Base-by-base conservation (phyloP, 306 rosid genomes). In the Pterocarpus macrocarpus region DNA sequence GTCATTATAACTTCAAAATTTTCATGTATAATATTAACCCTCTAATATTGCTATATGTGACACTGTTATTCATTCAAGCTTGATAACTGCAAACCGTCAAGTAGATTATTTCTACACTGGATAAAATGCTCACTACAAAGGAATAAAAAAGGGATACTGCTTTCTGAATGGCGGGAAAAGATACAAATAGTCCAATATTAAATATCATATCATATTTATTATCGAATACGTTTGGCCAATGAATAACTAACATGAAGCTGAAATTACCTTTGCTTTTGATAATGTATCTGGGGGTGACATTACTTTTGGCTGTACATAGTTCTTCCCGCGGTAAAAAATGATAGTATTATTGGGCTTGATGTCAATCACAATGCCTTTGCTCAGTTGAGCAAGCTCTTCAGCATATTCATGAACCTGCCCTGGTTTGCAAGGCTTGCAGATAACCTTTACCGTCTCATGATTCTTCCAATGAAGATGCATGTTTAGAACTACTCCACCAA, bases 381-480 rank as follows among this genome's bases (percentile, higher is more conserved):
- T 94, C 83, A 92, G 85, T 44, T 95, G 87, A 84, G 97, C 77
- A 30, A 92, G 97, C 85, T 94, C 97, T 67, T 92, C 90, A 41
- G 97, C 94, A 84, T 85, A 94, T 83, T 89, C 89, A 9, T 86
- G 94, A 81, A 89, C 88, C 85, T 92, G 95, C 32, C 95, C 97
- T 1, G 94, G 97, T 73, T 80, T 88, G 88, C 98, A 95, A 87
- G 98, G 97, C 87, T 90, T 89, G 85, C 97, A 95, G 77, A 85
- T 78, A 70, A 95, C 95, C 86, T 95, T 95, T 50, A 95, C 94
- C 0, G 97, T 95, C 84, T 92, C 97, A 45, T 95, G 97, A 73
- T 86, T 92, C 88, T 95, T 95, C 98, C 98, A 95, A 45, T 92
- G 98, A 69, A 95, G 87, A 87, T 95, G 98, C 98, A 95, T 92